phyloP scores from a whole-genome alignment of 495 filamentous ascomycete species.

The Xylaria sp. region DNA sequence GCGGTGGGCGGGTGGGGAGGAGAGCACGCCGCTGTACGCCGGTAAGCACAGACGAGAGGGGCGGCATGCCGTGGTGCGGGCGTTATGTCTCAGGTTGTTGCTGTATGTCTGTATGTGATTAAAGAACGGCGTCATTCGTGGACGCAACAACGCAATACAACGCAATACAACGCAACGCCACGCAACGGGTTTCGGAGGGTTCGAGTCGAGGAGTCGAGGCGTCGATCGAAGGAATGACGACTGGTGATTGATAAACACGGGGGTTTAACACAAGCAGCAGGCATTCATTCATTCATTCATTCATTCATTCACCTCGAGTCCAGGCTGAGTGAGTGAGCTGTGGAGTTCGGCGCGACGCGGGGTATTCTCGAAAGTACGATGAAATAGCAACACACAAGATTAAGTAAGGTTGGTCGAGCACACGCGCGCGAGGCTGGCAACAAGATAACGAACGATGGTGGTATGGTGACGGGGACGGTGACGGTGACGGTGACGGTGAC shows the following conservation, averaged over 20 bases:
- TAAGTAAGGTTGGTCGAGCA: not conserved
- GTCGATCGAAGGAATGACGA: no score
- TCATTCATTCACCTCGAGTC: conserved; percentile 1
- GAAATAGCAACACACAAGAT: not conserved
- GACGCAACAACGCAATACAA: not conserved
- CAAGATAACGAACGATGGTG: not conserved
- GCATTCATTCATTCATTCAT: no score
- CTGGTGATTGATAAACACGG: no score
- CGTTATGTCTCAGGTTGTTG: not conserved
- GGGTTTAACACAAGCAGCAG: no score
- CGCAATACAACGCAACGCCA: not conserved
- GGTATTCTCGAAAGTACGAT: not conserved
- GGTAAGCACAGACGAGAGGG: not conserved
- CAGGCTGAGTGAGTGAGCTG: no score
- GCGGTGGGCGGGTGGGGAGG: not conserved
- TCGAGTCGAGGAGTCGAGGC: not conserved
- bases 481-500: no score
- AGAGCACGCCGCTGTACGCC: not conserved
- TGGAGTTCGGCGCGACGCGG: not conserved
- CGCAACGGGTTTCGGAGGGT: not conserved
- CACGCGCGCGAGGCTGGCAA: not conserved
- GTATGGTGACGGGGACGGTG: no score
- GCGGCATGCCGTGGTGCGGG: conserved; percentile 22
- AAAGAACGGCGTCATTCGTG: not conserved
- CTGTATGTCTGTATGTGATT: no score